These are phyloP conservation scores for Coemansia sp. DNA, from an alignment of 192 early-diverging fungal genomes.

Conservation along the genomic window DNA sequence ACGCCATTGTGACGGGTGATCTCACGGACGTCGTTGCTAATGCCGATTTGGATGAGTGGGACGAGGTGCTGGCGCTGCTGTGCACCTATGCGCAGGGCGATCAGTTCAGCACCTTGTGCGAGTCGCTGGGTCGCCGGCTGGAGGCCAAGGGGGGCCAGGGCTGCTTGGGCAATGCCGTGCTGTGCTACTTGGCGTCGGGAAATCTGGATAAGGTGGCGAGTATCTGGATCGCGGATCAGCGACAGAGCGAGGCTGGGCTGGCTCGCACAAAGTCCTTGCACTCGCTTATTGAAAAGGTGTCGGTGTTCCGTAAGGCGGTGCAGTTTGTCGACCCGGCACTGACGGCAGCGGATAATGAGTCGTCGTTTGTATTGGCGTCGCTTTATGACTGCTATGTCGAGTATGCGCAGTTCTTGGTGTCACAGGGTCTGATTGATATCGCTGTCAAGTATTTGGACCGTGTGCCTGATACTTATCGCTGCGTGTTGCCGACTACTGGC, in stretches of 20 bases:
- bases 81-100: slow-evolving; percentile 93
- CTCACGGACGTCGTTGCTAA: slow-evolving; percentile 79
- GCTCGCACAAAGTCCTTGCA: slow-evolving; percentile 68
- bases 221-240: slow-evolving; percentile 71
- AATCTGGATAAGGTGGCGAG: slow-evolving; percentile 71
- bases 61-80: slow-evolving; percentile 88
- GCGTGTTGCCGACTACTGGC: slow-evolving; percentile 25
- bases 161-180: slow-evolving; percentile 26
- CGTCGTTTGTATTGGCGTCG: slow-evolving; percentile 52
- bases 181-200: slow-evolving; percentile 64
- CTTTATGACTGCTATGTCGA: slow-evolving; percentile 89
- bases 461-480: slow-evolving; percentile 68
- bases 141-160: neutral
- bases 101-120: slow-evolving; percentile 74
- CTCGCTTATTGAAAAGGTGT: slow-evolving; percentile 85
- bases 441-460: slow-evolving; percentile 80
- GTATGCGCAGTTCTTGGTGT: slow-evolving; percentile 77
- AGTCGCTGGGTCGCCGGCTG: slow-evolving; percentile 67
- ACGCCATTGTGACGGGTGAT: slow-evolving; percentile 81
- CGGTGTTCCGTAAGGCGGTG: slow-evolving; percentile 92
- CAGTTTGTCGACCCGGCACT: slow-evolving; percentile 82
- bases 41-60: slow-evolving; percentile 84
- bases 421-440: slow-evolving; percentile 76
- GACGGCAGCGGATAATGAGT: too few relatives aligned
- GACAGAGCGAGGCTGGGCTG: slow-evolving; percentile 42